Base-by-base conservation (phyloP, 371 early-diverging fungal genomes). In the Apophysomyces trapeziformis region DNA sequence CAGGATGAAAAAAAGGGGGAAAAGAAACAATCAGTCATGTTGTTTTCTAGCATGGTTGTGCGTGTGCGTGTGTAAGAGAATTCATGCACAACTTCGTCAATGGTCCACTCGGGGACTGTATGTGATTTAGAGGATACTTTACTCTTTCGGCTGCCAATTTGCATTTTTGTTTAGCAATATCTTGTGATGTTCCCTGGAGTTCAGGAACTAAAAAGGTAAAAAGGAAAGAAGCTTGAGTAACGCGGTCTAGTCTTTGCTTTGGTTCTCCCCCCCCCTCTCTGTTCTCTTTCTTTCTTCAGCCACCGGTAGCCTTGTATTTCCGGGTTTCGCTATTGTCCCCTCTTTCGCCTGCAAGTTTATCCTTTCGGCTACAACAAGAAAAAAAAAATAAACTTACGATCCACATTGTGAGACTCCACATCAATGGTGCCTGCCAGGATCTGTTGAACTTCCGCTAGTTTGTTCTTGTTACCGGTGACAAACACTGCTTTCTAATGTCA, bases 401-500 rank as follows among this genome's bases (percentile, higher is more conserved):
- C 96, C 9, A 95, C 72, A 18, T 84, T 88, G 63, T 86, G 86
- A 39, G 84, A 85, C 43, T 82, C 84, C 37, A 96, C 82, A 54
- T 87, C 86, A 57, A 92, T 83, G 18, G 83, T 75, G 50, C 82
- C 82, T 14, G 79, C 73, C 39, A 98, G 85, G 62, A 97, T 95
- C 37, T 82, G 86, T 62, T 90, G 93, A 38, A 96, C 96, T 74
- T 98, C 98, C 13, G 71, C 71, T 60, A 96, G 85, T 78, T 98
- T 98, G 80, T 98, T 95, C 71, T 89, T 89, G 85, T 98, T 98
- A 68, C 98, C 97, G 9, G 84, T 80, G 38, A 83, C 84, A 70
- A 83, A 83, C 18, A 79, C 84, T 83, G 35, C 38, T 6, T 6
- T 35, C n/a, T 44, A 32, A 47, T 37, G 8, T 26, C 32, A 26